These are phyloP conservation scores for Diaporthe ampelina DNA, from an alignment of 2,329 filamentous ascomycete genomes.

Conservation along the genomic window DNA sequence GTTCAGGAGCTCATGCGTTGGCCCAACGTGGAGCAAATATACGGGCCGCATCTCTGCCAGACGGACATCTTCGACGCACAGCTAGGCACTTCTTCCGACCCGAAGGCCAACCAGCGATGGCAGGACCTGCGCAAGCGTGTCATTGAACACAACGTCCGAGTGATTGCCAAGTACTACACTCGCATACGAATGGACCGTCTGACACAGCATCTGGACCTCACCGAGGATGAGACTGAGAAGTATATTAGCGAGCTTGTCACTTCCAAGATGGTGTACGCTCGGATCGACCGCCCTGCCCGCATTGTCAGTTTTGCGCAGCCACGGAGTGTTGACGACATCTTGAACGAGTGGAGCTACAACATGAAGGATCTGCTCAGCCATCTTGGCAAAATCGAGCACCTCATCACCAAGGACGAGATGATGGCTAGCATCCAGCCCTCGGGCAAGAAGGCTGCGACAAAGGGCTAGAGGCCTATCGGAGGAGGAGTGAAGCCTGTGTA, in stretches of 20 bases:
- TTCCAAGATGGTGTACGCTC: slow-evolving; percentile 97
- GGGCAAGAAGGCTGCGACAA: slow-evolving; percentile 39
- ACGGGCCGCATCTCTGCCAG: slow-evolving; percentile 86
- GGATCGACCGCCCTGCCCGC: slow-evolving; percentile 93
- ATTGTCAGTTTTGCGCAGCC: slow-evolving; percentile 96
- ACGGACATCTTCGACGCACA: slow-evolving; percentile 90
- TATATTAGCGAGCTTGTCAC: slow-evolving; percentile 98
- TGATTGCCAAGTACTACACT: slow-evolving; percentile 98
- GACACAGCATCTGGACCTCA: slow-evolving; percentile 90
- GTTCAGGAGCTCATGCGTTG: slow-evolving; percentile 98
- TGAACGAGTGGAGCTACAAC: slow-evolving; percentile 99
- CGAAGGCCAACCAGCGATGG: slow-evolving; percentile 89
- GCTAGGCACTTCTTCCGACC: slow-evolving; percentile 75
- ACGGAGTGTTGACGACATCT: slow-evolving; percentile 91
- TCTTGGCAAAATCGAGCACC: slow-evolving; percentile 89
- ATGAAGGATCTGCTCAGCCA: slow-evolving; percentile 81
- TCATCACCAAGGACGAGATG: slow-evolving; percentile 99
- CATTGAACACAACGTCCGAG: slow-evolving; percentile 98
- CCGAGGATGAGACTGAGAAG: slow-evolving; percentile 97
- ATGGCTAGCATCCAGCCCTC: slow-evolving; percentile 93
- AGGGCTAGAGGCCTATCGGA: slow-evolving; percentile 23
- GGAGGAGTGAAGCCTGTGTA: neutral
- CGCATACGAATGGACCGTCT: slow-evolving; percentile 93
- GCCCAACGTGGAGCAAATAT: slow-evolving; percentile 91
- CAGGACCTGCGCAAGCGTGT: slow-evolving; percentile 96